Evolutionary conservation across 2,329 filamentous ascomycete species (phyloP), one percentile per base, ranked within the genome.

Genomic region (Corniculantispora saksenae): DNA sequence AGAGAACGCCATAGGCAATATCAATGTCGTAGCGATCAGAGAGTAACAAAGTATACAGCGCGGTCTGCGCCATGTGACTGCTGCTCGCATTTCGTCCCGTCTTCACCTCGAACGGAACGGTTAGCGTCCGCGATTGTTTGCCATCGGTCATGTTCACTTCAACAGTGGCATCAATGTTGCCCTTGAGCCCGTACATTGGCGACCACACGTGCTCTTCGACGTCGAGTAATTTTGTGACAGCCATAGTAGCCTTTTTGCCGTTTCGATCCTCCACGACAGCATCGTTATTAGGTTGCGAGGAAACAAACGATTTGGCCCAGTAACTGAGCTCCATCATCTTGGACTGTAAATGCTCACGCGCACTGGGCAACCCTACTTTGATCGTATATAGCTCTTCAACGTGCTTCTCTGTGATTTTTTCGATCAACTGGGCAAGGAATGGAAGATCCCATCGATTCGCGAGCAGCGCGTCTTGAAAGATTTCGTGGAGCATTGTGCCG

Each of bases 181-280:
- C 95, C 76, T 99, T 99, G 19, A 99, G 82, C 0, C 95, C 95
- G 74, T 97, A 99, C 87, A 93, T 94, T 0, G 95, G 95, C 8
- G 94, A 98, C 95, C 95, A 99, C 32, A 99, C 89, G 74, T 98
- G 95, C 76, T 99, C 95, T 75, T 99, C 95, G 12, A 99, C 92
- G 74, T 98, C 95, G 17, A 99, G 89, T 32, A 99, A 82, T 74
- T 98, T 99, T 72, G 90, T 96, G 70, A 99, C 89, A 70, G 91
- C 93, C 85, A 98, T 89, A 65, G 85, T 90, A 13, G 90, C 87
- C 69, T 89, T 90, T 61, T 90, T 87, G 48, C 90, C 91, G 72
- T 93, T 90, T 55, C 91, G 86, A 69, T 94, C 93, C 69, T 92
- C 90, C 27, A 96, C 90, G 48, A 92, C 75, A 3, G 93, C 93